Percentiles rank a stretch among this genome's conserved stretches.
These are phyloP conservation scores for Scenedesmus sp. DNA, from an alignment of 163 green algal genomes.

Conservation along the genomic window DNA sequence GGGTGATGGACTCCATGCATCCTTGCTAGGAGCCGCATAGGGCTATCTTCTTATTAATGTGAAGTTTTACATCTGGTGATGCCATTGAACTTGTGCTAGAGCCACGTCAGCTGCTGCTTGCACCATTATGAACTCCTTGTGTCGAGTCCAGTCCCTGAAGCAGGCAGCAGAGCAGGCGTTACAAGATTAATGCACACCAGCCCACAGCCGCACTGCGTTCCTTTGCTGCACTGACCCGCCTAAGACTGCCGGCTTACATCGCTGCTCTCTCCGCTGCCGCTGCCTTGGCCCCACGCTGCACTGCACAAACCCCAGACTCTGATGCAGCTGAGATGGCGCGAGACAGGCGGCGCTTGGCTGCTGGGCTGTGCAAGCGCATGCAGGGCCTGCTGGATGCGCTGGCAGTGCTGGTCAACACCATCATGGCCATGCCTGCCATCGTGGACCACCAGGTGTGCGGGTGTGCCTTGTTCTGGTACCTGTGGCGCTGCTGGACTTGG, in stretches of 20 bases:
- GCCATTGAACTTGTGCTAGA: no score
- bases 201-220: no score
- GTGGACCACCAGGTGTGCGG: constrained; percentile 39
- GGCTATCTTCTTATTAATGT: not conserved
- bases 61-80: not conserved
- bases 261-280: not conserved
- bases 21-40: no score
- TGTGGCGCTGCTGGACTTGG: no score
- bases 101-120: not conserved
- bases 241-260: not conserved
- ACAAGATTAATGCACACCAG: no score
- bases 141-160: no score
- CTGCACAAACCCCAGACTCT: not conserved
- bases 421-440: constrained; percentile 26
- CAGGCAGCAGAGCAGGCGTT: no score
- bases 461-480: no score
- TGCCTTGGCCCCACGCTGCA: not conserved
- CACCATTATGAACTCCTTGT: not conserved
- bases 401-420: constrained; percentile 39
- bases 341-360: constrained; percentile 18
- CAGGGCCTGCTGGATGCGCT: not conserved
- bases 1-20: not conserved
- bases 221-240: not conserved
- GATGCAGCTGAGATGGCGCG: not conserved
- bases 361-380: constrained; percentile 36